Conservation (phyloP, 2,329 filamentous ascomycete species). For the Pseudogymnoascus sp. region DNA sequence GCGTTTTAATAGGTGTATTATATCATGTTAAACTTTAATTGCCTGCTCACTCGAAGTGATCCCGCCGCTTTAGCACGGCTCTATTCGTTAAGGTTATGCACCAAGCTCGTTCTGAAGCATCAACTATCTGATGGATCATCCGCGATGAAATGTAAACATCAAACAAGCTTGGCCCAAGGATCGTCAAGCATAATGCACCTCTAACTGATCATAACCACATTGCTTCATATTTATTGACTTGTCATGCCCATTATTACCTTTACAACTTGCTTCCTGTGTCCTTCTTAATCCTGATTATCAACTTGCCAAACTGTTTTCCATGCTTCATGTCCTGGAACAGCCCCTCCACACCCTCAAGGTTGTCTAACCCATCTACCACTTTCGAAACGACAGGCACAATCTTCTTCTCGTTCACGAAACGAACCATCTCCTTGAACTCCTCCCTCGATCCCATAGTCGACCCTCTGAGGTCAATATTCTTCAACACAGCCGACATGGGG, state of each 20-base stretch:
- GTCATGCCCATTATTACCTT: not conserved
- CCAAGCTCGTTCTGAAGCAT: not conserved
- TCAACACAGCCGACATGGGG: constrained; percentile 73
- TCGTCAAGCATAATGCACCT: not conserved
- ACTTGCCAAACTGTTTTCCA: constrained; percentile 83
- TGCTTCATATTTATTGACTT: not conserved
- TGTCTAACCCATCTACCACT: constrained; percentile 64
- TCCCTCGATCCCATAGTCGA: constrained; percentile 85
- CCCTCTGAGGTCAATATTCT: constrained; percentile 80
- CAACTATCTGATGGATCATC: not conserved
- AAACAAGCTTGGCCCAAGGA: not conserved
- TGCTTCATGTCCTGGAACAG: constrained; percentile 85
- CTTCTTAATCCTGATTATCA: constrained; percentile 65
- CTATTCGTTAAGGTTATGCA: not conserved
- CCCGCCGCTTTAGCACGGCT: not conserved
- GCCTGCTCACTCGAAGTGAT: not conserved
- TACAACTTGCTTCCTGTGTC: constrained; percentile 10
- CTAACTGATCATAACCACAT: not conserved
- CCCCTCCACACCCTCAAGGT: constrained; percentile 69
- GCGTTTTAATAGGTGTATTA: constrained; percentile 24
- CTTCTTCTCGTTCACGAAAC: constrained; percentile 66
- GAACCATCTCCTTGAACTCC: constrained; percentile 88
- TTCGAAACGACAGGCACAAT: constrained; percentile 73
- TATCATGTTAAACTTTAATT: constrained; percentile 4
- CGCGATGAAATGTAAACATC: not conserved